phyloP scores from a whole-genome alignment of 2,329 filamentous ascomycete species.

The Penicillium polonicum region DNA sequence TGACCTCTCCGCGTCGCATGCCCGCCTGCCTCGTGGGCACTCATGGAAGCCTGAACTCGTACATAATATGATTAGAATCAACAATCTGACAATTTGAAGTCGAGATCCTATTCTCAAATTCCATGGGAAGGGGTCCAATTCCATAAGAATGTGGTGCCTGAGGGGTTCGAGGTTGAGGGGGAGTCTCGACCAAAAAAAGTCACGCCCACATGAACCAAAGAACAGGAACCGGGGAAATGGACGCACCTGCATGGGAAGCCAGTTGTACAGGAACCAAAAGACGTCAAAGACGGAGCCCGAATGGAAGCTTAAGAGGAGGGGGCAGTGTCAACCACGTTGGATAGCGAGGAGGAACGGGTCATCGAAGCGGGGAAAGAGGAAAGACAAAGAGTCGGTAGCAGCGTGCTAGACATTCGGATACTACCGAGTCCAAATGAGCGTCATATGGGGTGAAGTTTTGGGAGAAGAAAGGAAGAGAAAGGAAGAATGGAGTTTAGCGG shows the following conservation, averaged over 20 bases:
- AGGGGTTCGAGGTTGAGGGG: conserved; percentile 2
- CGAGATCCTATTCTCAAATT: neutral
- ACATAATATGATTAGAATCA: conserved; percentile 12
- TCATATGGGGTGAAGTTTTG: conserved; percentile 7
- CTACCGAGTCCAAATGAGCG: conserved; percentile 19
- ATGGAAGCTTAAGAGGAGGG: conserved; percentile 17
- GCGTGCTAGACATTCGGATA: conserved; percentile 14
- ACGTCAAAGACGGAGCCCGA: conserved; percentile 29
- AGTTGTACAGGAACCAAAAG: conserved; percentile 28
- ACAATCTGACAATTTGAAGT: neutral
- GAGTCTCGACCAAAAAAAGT: conserved; percentile 3
- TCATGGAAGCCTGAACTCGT: conserved; percentile 41
- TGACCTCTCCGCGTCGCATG: conserved; percentile 58
- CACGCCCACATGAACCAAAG: conserved; percentile 1
- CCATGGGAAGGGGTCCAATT: neutral
- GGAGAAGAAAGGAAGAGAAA: conserved; percentile 16
- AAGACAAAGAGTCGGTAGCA: conserved; percentile 17
- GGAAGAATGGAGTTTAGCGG: conserved; percentile 4
- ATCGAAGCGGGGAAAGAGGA: conserved; percentile 42
- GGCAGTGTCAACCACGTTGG: conserved; percentile 26
- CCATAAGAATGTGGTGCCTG: neutral
- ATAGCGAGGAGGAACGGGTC: conserved; percentile 33
- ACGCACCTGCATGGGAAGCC: conserved; percentile 43
- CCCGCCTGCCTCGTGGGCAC: conserved; percentile 42
- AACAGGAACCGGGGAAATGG: conserved; percentile 4